These are phyloP conservation scores for Albatrellus sp. DNA, from an alignment of 1,284 basidiomycete species.

Conservation along the genomic window DNA sequence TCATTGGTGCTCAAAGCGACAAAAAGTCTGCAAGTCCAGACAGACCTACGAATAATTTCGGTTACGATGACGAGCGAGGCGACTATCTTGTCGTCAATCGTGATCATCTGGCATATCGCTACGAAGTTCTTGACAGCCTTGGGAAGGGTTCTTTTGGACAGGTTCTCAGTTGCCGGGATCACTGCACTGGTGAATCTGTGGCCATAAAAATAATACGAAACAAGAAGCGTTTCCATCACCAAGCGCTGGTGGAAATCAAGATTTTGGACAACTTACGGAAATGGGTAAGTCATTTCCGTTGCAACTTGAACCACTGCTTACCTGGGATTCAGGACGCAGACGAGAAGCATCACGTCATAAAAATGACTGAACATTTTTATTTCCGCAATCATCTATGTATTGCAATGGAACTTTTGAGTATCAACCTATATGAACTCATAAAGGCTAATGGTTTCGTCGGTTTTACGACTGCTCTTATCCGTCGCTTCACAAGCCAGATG, in stretches of 20 bases:
- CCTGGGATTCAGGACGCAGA: conserved; percentile 68
- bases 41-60: conserved; percentile 77
- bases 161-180: conserved; percentile 92
- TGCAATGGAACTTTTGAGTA: conserved; percentile 94
- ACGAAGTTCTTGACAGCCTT: conserved; percentile 85
- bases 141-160: conserved; percentile 99
- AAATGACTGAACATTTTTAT: conserved; percentile 98
- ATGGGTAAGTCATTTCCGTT: conserved; percentile 52
- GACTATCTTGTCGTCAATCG: conserved; percentile 87
- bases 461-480: conserved; percentile 89
- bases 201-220: conserved; percentile 99
- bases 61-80: conserved; percentile 97
- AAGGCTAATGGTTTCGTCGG: conserved; percentile 98
- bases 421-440: conserved; percentile 98
- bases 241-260: conserved; percentile 97
- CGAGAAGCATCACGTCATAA: conserved; percentile 93
- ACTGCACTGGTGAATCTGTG: conserved; percentile 91
- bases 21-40: conserved; percentile 73
- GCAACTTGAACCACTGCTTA: conserved; percentile 1
- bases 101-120: conserved; percentile 94
- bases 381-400: conserved; percentile 98
- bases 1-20: conserved; percentile 65
- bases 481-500: conserved; percentile 95
- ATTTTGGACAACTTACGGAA: conserved; percentile 92
- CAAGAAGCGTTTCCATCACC: conserved; percentile 98